These are phyloP conservation scores for Drosera capensis DNA, from an alignment of 148 eudicot species.

Conservation along the genomic window DNA sequence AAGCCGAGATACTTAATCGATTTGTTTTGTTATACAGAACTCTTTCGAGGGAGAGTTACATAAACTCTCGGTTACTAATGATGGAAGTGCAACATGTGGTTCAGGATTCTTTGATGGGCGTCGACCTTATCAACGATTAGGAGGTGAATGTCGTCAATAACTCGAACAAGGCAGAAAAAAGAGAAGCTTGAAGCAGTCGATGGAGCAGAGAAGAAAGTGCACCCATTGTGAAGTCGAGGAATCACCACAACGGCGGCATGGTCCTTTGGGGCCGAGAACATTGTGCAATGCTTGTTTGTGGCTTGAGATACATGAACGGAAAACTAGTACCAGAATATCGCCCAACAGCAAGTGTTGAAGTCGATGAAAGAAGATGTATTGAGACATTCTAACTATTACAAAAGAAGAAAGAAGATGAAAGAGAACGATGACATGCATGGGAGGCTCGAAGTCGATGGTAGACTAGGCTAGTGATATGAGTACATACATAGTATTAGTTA, in stretches of 20 bases:
- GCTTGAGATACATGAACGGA: constrained; percentile 7
- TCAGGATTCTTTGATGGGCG: too few species aligned
- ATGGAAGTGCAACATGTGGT: too few species aligned
- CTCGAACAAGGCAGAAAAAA: too few species aligned
- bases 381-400: constrained; percentile 14
- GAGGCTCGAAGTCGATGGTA: neutral
- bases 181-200: too few species aligned
- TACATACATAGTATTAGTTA: too few species aligned
- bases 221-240: constrained; percentile 8
- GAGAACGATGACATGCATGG: neutral
- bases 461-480: neutral
- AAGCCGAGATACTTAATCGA: too few species aligned
- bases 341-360: constrained; percentile 11
- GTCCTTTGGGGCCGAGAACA: constrained; percentile 14
- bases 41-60: too few species aligned
- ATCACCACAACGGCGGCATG: constrained; percentile 22
- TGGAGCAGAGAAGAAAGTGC: constrained; percentile 6
- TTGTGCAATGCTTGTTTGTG: constrained; percentile 22
- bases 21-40: too few species aligned
- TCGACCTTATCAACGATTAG: too few species aligned
- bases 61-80: too few species aligned
- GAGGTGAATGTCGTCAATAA: too few species aligned
- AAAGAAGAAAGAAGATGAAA: constrained; percentile 3
- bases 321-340: constrained; percentile 11
- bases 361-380: constrained; percentile 6